Percentiles rank a stretch among this genome's conserved stretches.
Evolutionary conservation across 2,329 filamentous ascomycete species (phyloP).

Genomic region (Botrytis hyacinthi): DNA sequence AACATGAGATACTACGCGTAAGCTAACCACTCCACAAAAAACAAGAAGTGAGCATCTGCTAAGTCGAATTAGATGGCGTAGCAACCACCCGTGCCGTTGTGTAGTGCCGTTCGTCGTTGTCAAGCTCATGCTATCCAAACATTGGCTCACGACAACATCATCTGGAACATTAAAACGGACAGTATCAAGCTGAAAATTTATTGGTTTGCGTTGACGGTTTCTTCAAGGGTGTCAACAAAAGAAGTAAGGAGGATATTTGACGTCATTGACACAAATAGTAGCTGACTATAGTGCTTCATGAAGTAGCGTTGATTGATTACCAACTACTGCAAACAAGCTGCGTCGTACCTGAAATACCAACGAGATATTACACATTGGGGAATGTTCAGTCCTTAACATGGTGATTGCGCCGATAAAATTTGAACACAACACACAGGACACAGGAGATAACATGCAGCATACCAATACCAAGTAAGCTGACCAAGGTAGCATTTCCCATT

Average conservation of each 20-base stretch:
- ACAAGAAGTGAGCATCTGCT: not conserved
- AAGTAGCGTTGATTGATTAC: not conserved
- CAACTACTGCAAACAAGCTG: not conserved
- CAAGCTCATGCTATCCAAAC: slow-evolving; percentile 10
- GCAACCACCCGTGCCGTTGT: slow-evolving; percentile 11
- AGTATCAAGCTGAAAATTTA: not conserved
- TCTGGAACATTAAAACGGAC: slow-evolving; percentile 9
- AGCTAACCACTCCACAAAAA: slow-evolving; percentile 1
- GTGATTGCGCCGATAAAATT: not conserved
- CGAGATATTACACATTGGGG: not conserved
- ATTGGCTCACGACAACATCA: slow-evolving; percentile 1
- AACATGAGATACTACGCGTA: slow-evolving; percentile 7
- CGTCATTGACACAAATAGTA: slow-evolving; percentile 13
- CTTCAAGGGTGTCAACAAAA: not conserved
- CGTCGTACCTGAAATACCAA: not conserved
- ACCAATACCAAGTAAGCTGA: slow-evolving; percentile 3
- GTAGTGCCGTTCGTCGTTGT: not conserved
- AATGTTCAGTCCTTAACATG: not conserved
- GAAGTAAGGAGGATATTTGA: slow-evolving; percentile 1
- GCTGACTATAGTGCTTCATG: not conserved
- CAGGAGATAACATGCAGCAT: not conserved
- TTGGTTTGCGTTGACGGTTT: slow-evolving; percentile 3
- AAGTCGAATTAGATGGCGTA: not conserved
- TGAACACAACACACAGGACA: not conserved
- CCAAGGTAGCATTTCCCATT: slow-evolving; percentile 4